Percentiles rank a stretch among this genome's conserved stretches.
These are phyloP conservation scores for Psilocybe subaeruginosa DNA, from an alignment of 768 basidiomycete species.

Conservation along the genomic window DNA sequence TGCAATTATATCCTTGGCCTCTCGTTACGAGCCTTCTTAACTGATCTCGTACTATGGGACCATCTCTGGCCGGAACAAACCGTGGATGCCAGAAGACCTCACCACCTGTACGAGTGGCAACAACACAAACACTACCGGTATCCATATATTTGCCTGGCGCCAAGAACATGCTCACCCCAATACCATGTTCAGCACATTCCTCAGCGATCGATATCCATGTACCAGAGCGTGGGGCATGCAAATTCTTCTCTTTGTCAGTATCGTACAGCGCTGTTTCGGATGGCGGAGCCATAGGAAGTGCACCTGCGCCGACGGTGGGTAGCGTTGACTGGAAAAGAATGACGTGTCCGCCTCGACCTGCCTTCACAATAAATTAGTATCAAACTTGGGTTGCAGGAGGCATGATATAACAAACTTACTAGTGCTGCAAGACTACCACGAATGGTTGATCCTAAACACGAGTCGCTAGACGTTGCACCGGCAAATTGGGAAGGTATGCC, in stretches of 20 bases:
- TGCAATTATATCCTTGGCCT: conserved; percentile 79
- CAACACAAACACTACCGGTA: conserved; percentile 81
- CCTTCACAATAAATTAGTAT: conserved; percentile 32
- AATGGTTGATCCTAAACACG: conserved; percentile 81
- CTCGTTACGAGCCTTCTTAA: conserved; percentile 68
- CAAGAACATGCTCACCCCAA: conserved; percentile 89
- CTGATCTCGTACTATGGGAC: conserved; percentile 69
- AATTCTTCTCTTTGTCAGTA: conserved; percentile 81
- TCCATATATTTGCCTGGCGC: conserved; percentile 83
- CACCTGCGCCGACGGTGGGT: conserved; percentile 75
- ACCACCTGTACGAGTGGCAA: conserved; percentile 82
- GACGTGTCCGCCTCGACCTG: conserved; percentile 77
- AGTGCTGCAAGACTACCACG: conserved; percentile 72
- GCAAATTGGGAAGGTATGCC: conserved; percentile 66
- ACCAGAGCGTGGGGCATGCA: conserved; percentile 80
- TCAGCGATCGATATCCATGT: conserved; percentile 85
- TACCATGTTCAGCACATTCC: conserved; percentile 86
- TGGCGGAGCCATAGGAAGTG: conserved; percentile 50
- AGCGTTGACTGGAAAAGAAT: conserved; percentile 71
- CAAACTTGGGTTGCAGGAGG: background rate
- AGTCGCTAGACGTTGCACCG: conserved; percentile 47
- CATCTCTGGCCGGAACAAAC: conserved; percentile 76
- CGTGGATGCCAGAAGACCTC: conserved; percentile 91
- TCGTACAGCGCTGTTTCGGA: conserved; percentile 74
- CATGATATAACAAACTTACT: conserved; percentile 42